Evolutionary conservation across 768 basidiomycete genomes (phyloP).

Genomic region (Tubosaeta sp.): DNA sequence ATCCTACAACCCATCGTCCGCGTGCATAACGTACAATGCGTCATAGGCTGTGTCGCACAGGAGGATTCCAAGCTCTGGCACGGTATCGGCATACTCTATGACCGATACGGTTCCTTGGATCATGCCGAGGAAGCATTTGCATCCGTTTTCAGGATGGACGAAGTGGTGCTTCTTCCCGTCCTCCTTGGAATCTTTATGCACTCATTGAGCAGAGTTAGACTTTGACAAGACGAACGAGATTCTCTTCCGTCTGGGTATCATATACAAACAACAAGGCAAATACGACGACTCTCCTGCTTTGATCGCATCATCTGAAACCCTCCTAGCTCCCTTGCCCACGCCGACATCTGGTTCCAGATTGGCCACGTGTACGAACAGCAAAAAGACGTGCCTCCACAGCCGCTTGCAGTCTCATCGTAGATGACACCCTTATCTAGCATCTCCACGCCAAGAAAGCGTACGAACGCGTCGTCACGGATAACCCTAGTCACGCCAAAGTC

Average conservation of each 20-base stretch:
- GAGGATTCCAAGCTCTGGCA: conserved; percentile 99
- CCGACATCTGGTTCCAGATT: conserved; percentile 99
- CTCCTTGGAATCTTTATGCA: conserved; percentile 18
- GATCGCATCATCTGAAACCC: conserved; percentile 95
- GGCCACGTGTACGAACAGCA: conserved; percentile 56
- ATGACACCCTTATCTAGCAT: conserved; percentile 49
- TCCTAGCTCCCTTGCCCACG: conserved; percentile 90
- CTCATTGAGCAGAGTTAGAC: conserved; percentile 46
- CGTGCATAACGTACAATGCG: not conserved
- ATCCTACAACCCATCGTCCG: no score
- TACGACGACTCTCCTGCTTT: conserved; percentile 88
- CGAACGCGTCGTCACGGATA: no score
- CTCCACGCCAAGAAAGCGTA: conserved; percentile 40
- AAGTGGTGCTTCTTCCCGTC: conserved; percentile 38
- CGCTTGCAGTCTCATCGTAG: conserved; percentile 3
- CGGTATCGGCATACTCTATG: conserved; percentile 97
- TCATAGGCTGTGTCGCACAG: conserved; percentile 27
- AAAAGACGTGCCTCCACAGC: conserved; percentile 56
- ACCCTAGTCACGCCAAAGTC: no score
- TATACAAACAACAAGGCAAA: conserved; percentile 98
- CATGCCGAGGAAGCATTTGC: conserved; percentile 60
- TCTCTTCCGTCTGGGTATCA: conserved; percentile 95
- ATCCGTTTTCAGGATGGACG: conserved; percentile 94
- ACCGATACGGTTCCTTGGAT: conserved; percentile 82
- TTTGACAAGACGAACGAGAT: conserved; percentile 99